phyloP scores from a whole-genome alignment of 2,329 filamentous ascomycete genomes.

The Fusarium illudens region DNA sequence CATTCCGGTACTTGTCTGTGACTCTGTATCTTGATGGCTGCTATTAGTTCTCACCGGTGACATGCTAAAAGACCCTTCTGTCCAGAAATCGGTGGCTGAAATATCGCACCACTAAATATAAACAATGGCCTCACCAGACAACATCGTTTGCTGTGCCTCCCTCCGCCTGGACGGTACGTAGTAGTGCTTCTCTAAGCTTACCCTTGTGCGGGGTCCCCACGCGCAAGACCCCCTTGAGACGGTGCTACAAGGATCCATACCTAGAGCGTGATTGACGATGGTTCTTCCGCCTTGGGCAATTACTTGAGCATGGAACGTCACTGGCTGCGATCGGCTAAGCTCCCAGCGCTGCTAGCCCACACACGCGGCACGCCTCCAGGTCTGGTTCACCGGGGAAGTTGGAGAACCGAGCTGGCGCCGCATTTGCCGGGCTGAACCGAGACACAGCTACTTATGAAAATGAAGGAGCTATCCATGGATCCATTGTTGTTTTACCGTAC shows the following conservation, averaged over 20 bases:
- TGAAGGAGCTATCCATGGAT: conserved; percentile 1
- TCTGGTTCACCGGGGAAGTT: conserved; percentile 26
- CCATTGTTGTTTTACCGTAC: background rate
- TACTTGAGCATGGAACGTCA: conserved; percentile 28
- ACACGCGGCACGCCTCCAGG: background rate
- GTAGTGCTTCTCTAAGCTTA: conserved; percentile 7
- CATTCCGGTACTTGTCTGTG: background rate
- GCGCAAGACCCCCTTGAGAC: conserved; percentile 5
- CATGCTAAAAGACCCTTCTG: background rate
- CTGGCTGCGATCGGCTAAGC: conserved; percentile 24
- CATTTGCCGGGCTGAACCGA: conserved; percentile 43
- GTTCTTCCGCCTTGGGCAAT: background rate
- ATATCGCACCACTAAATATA: conserved; percentile 5
- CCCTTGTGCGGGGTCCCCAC: conserved; percentile 32
- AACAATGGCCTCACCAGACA: conserved; percentile 1
- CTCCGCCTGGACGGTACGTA: background rate
- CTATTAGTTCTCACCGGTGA: background rate
- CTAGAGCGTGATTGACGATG: background rate
- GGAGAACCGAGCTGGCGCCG: conserved; percentile 40
- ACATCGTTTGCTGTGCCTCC: background rate
- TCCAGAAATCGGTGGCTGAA: conserved; percentile 19
- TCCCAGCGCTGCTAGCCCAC: background rate
- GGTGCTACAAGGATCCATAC: background rate
- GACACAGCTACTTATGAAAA: conserved; percentile 39
- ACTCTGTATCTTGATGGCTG: background rate